Percentiles rank a stretch among this genome's conserved stretches.
Evolutionary conservation across 2,329 filamentous ascomycete genomes (phyloP).

Genomic region (Neonectria coccinea): DNA sequence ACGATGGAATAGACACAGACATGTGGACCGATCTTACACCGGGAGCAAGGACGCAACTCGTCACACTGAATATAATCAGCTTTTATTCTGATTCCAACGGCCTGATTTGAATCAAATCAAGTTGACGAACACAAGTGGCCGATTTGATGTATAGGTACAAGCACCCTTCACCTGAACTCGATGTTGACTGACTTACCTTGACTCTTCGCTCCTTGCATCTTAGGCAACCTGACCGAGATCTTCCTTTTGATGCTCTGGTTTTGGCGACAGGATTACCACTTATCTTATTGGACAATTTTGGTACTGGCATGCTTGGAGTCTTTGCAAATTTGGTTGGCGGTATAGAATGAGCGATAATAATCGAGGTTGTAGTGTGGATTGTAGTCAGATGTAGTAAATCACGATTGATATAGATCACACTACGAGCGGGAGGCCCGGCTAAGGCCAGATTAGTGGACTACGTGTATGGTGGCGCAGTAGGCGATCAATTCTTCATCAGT

Average conservation of each 20-base stretch:
- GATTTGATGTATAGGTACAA: constrained; percentile 13
- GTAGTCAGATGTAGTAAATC: constrained; percentile 16
- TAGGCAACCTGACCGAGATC: constrained; percentile 14
- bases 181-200: constrained; percentile 13
- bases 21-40: constrained; percentile 15
- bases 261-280: constrained; percentile 15
- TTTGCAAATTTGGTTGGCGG: constrained; percentile 14
- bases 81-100: constrained; percentile 15
- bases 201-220: constrained; percentile 16
- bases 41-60: constrained; percentile 15
- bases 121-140: constrained; percentile 16
- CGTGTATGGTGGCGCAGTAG: constrained; percentile 10
- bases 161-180: constrained; percentile 12
- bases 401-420: constrained; percentile 14
- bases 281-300: constrained; percentile 16
- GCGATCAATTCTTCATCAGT: constrained; percentile 13
- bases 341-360: constrained; percentile 17
- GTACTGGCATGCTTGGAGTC: constrained; percentile 16
- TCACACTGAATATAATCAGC: constrained; percentile 16
- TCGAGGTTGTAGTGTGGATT: constrained; percentile 14
- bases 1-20: constrained; percentile 15
- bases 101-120: constrained; percentile 16
- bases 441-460: constrained; percentile 13
- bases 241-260: constrained; percentile 15
- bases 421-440: constrained; percentile 15